Percentiles rank a stretch among this genome's conserved stretches.
phyloP scores from a whole-genome alignment of 805 yeast genomes.

The Pichia sporocuriosa region DNA sequence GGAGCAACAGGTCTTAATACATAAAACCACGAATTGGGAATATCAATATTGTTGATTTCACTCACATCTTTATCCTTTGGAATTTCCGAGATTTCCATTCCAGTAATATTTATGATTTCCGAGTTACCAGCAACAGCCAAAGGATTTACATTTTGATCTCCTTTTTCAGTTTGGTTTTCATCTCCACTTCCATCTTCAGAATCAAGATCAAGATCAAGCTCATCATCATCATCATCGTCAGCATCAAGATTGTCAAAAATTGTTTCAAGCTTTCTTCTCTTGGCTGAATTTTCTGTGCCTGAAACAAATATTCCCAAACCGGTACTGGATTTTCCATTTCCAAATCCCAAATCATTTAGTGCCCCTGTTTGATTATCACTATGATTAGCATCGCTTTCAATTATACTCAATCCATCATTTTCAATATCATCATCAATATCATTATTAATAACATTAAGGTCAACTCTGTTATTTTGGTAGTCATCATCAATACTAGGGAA shows the following conservation, averaged over 20 bases:
- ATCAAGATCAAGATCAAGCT: slow-evolving; percentile 15
- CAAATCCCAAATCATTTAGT: neutral
- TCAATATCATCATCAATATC: slow-evolving; percentile 18
- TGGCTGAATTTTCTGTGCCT: neutral
- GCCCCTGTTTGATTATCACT: neutral
- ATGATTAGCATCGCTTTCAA: too few species aligned
- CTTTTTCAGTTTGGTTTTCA: slow-evolving; percentile 16
- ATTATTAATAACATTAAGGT: slow-evolving; percentile 17
- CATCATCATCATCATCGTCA: slow-evolving; percentile 7
- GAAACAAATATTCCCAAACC: neutral
- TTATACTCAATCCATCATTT: neutral
- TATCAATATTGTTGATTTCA: slow-evolving; percentile 21
- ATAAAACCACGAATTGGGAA: slow-evolving; percentile 62
- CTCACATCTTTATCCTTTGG: neutral
- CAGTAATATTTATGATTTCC: slow-evolving; percentile 11
- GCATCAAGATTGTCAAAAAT: slow-evolving; percentile 18
- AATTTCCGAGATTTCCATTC: slow-evolving; percentile 11
- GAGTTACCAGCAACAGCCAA: slow-evolving; percentile 15
- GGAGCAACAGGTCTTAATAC: slow-evolving; percentile 58
- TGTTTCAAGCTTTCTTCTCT: slow-evolving; percentile 19
- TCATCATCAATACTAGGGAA: neutral
- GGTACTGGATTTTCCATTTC: neutral
- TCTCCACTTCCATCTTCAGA: slow-evolving; percentile 18
- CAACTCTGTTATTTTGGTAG: neutral
- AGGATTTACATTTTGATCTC: slow-evolving; percentile 25